phyloP scores from a whole-genome alignment of 2,329 filamentous ascomycete genomes.

The Aureobasidium sp. region DNA sequence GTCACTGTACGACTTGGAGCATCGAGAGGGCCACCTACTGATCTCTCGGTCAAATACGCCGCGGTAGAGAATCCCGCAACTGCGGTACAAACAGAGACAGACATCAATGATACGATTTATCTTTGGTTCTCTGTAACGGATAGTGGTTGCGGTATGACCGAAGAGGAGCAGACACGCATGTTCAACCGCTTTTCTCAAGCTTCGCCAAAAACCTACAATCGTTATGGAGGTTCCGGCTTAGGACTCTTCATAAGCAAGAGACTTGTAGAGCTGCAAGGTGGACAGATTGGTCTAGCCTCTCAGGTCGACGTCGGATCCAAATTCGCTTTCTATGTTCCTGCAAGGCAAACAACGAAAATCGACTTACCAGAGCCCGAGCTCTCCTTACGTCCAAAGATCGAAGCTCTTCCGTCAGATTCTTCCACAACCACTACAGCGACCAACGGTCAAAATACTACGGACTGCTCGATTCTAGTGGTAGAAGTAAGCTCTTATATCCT shows the following conservation, averaged over 20 bases:
- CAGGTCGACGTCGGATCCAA: slow-evolving; percentile 50
- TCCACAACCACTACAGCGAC: too few species aligned
- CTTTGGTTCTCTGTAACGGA: slow-evolving; percentile 27
- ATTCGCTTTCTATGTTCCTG: slow-evolving; percentile 48
- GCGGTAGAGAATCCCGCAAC: neutral
- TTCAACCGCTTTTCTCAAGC: slow-evolving; percentile 62
- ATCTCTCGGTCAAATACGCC: neutral
- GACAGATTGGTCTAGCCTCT: slow-evolving; percentile 57
- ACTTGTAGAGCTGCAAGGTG: slow-evolving; percentile 60
- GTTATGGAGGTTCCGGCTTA: slow-evolving; percentile 42
- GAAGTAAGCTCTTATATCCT: neutral
- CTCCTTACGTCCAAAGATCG: neutral
- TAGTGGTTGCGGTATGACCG: slow-evolving; percentile 27
- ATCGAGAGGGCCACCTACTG: neutral
- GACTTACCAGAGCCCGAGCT: neutral
- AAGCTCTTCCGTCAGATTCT: neutral
- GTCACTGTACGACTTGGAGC: slow-evolving; percentile 32
- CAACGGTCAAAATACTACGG: neutral
- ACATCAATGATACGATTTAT: slow-evolving; percentile 18
- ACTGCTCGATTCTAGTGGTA: neutral
- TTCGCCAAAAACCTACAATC: slow-evolving; percentile 51
- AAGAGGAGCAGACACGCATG: slow-evolving; percentile 31
- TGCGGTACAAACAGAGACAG: neutral
- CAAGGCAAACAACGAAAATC: neutral
- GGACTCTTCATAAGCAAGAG: slow-evolving; percentile 61